A percentile compares a stretch with the other conserved stretches of the same genome.
phyloP scores from a whole-genome alignment of 768 basidiomycete species.

The Atractiella rhizophila region DNA sequence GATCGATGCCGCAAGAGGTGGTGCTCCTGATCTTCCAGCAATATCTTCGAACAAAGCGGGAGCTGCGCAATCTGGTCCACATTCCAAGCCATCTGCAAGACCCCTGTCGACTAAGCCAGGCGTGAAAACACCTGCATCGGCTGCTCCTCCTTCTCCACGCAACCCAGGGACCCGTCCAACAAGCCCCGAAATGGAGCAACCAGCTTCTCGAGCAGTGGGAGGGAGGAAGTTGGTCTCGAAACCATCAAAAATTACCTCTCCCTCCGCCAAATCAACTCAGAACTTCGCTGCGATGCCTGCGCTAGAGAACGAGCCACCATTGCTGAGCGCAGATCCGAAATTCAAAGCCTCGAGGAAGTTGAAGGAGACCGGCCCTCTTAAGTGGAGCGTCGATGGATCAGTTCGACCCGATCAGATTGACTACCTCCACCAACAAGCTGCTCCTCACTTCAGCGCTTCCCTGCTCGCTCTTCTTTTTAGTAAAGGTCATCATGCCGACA shows the following conservation, averaged over 20 bases:
- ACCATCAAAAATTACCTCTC: conserved; percentile 7
- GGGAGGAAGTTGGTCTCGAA: too few relatives aligned
- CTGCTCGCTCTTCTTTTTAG: conserved; percentile 61
- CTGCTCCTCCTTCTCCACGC: conserved; percentile 16
- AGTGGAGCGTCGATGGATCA: conserved; percentile 19
- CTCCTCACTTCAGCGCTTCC: conserved; percentile 49
- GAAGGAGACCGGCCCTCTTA: conserved; percentile 15
- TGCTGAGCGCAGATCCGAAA: conserved; percentile 12
- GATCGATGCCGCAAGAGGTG: conserved; percentile 45
- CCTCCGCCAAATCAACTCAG: conserved; percentile 10
- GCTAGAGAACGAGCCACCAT: conserved; percentile 21
- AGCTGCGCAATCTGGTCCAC: neutral
- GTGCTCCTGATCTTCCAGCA: conserved; percentile 21
- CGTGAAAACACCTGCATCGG: conserved; percentile 21
- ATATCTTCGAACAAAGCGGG: neutral
- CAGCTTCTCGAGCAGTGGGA: too few relatives aligned
- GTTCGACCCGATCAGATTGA: conserved; percentile 71
- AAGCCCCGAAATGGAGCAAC: too few relatives aligned
- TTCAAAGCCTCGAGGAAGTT: conserved; percentile 10
- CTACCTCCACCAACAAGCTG: conserved; percentile 71
- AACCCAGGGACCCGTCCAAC: conserved; percentile 18
- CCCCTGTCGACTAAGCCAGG: conserved; percentile 19
- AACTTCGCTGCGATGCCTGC: conserved; percentile 17
- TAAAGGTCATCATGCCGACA: conserved; percentile 81
- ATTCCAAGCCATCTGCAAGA: neutral